Evolutionary conservation across 139 green algal species (phyloP).

Genomic region (Axilococcus clingmanii): DNA sequence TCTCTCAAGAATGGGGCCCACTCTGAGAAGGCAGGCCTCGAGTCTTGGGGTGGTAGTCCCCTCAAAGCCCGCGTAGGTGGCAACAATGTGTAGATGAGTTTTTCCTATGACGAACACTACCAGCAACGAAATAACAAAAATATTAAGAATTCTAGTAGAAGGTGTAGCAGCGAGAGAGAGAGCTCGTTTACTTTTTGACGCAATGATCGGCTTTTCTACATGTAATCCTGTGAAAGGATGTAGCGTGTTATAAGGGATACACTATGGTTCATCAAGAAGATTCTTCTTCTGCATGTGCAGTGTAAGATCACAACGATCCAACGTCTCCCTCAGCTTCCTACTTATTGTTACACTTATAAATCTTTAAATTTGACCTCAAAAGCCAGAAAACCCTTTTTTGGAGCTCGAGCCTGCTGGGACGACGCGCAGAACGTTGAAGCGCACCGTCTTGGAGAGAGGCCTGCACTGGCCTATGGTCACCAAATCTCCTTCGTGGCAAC

Average conservation of each 20-base stretch:
- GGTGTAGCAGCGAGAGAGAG: no score
- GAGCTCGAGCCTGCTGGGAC: constrained; percentile 56
- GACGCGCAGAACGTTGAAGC: constrained; percentile 97
- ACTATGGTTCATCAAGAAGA: no score
- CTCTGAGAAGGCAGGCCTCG: constrained; percentile 10
- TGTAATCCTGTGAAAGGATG: no score
- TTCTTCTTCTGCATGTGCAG: neutral
- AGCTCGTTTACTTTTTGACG: no score
- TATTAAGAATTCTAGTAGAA: no score
- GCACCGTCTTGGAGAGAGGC: constrained; percentile 96
- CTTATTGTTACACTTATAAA: constrained; percentile 6
- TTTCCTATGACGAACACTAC: no score
- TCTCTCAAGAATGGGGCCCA: neutral
- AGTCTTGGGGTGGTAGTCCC: neutral
- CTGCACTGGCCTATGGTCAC: constrained; percentile 96
- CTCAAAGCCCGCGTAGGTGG: no score
- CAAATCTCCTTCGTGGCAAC: constrained; percentile 84
- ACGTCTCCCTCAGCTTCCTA: neutral
- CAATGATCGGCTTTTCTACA: no score
- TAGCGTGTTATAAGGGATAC: no score
- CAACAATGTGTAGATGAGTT: no score
- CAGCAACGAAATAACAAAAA: constrained; percentile 5
- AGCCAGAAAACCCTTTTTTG: constrained; percentile 73
- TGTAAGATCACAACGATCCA: neutral
- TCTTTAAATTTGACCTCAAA: constrained; percentile 29